These are phyloP conservation scores for Xylaria cubensis DNA, from an alignment of 495 filamentous ascomycete genomes.

Conservation along the genomic window DNA sequence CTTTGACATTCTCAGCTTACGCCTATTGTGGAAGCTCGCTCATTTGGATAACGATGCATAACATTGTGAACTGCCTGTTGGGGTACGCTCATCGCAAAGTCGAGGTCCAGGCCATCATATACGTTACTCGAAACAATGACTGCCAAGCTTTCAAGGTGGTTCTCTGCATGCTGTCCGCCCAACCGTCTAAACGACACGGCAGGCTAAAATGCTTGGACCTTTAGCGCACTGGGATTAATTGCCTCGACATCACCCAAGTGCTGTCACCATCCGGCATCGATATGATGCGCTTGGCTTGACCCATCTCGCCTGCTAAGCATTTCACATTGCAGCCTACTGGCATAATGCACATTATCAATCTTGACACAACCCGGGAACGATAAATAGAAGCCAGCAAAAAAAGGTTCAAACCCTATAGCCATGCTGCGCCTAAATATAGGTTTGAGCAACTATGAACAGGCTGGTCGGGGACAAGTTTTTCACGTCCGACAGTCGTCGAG, in stretches of 20 bases:
- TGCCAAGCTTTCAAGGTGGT: background rate
- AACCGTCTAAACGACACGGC: constrained; percentile 10
- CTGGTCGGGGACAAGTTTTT: background rate
- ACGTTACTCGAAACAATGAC: background rate
- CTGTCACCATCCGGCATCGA: background rate
- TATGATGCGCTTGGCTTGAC: constrained; percentile 1
- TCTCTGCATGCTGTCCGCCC: background rate
- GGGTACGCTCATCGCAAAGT: constrained; percentile 21
- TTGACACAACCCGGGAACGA: background rate
- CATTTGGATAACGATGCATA: background rate
- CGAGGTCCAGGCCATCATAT: background rate
- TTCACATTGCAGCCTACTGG: background rate
- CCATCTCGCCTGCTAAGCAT: background rate
- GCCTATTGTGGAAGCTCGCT: constrained; percentile 18
- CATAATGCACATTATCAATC: background rate
- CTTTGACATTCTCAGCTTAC: background rate
- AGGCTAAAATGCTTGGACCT: constrained; percentile 38
- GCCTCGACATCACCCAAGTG: constrained; percentile 14
- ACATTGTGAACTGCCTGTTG: constrained; percentile 18
- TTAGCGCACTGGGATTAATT: constrained; percentile 22
- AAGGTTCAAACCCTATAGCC: background rate
- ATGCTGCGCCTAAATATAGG: too few relatives aligned
- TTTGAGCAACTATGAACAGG: background rate
- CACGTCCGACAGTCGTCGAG: background rate
- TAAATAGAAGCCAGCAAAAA: background rate